phyloP scores from a whole-genome alignment of 768 basidiomycete genomes.

The Amanita rubescens region DNA sequence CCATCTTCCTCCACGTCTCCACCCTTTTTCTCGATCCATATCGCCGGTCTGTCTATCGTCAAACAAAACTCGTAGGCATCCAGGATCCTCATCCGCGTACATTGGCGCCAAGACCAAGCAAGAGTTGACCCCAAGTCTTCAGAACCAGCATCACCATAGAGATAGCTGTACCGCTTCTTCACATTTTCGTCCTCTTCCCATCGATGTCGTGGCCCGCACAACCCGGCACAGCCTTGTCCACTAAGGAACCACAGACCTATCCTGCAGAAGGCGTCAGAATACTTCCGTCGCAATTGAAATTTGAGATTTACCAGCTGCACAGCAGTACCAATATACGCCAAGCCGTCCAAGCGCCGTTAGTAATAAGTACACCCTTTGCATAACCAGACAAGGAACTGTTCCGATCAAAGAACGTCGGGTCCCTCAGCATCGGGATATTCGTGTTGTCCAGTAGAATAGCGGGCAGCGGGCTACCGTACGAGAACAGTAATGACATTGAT shows the following conservation, averaged over 20 bases:
- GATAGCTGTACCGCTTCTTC: slow-evolving; percentile 37
- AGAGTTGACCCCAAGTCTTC: slow-evolving; percentile 36
- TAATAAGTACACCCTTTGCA: slow-evolving; percentile 69
- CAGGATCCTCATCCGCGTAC: slow-evolving; percentile 61
- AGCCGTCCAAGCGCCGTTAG: slow-evolving; percentile 76
- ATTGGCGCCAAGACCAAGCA: slow-evolving; percentile 75
- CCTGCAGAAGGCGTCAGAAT: slow-evolving; percentile 29
- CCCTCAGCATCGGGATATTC: slow-evolving; percentile 32
- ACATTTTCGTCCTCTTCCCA: slow-evolving; percentile 80
- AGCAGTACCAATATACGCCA: slow-evolving; percentile 68
- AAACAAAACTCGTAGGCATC: slow-evolving; percentile 81
- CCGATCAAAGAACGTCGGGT: slow-evolving; percentile 63
- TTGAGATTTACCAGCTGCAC: slow-evolving; percentile 52
- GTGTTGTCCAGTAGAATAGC: slow-evolving; percentile 41
- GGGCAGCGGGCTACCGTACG: slow-evolving; percentile 46
- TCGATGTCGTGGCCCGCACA: slow-evolving; percentile 75
- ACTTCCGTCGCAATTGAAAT: background rate
- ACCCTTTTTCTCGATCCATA: slow-evolving; percentile 30
- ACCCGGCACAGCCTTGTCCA: slow-evolving; percentile 69
- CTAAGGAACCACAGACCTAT: slow-evolving; percentile 75
- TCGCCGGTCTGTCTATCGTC: slow-evolving; percentile 23
- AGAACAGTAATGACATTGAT: slow-evolving; percentile 61
- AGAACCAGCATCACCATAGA: slow-evolving; percentile 42
- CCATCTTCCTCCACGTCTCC: slow-evolving; percentile 27
- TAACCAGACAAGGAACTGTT: slow-evolving; percentile 69